Conservation (phyloP, 1,284 basidiomycete species). For the Flammula alnicola region DNA sequence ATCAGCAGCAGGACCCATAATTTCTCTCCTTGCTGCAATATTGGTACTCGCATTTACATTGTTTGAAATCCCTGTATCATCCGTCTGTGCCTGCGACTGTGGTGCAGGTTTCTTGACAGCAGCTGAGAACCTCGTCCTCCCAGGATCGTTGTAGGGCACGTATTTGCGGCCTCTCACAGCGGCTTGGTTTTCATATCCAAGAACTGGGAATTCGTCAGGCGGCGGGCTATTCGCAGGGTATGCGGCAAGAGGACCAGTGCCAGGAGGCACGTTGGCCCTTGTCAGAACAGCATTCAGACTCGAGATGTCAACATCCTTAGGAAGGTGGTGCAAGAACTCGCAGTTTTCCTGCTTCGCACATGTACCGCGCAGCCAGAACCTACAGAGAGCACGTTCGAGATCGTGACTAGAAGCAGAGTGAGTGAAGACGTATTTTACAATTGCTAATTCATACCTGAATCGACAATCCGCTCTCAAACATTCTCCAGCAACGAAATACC, state of each 20-base stretch:
- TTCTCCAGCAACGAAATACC: constrained; percentile 96
- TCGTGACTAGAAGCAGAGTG: constrained; percentile 68
- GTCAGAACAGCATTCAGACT: constrained; percentile 73
- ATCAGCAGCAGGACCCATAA: constrained; percentile 60
- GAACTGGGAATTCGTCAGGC: constrained; percentile 87
- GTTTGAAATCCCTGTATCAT: constrained; percentile 14
- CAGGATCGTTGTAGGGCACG: constrained; percentile 64
- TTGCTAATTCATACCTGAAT: constrained; percentile 73
- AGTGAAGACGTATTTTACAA: constrained; percentile 9
- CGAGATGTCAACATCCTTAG: constrained; percentile 76
- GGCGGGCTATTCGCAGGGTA: constrained; percentile 44
- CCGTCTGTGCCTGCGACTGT: constrained; percentile 24
- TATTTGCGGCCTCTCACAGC: constrained; percentile 45
- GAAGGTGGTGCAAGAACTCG: constrained; percentile 90
- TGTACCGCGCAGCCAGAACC: constrained; percentile 97
- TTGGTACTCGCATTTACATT: constrained; percentile 31
- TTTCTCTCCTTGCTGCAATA: constrained; percentile 55
- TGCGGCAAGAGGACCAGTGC: constrained; percentile 39
- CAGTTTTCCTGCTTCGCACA: constrained; percentile 93
- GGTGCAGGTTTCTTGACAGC: constrained; percentile 73
- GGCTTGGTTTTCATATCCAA: constrained; percentile 56
- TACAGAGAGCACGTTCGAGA: constrained; percentile 89
- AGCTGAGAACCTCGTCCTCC: constrained; percentile 82
- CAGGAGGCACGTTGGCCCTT: constrained; percentile 63
- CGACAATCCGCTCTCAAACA: constrained; percentile 96